phyloP scores from a whole-genome alignment of 495 filamentous ascomycete genomes.

The Lentithecium fluviatile region DNA sequence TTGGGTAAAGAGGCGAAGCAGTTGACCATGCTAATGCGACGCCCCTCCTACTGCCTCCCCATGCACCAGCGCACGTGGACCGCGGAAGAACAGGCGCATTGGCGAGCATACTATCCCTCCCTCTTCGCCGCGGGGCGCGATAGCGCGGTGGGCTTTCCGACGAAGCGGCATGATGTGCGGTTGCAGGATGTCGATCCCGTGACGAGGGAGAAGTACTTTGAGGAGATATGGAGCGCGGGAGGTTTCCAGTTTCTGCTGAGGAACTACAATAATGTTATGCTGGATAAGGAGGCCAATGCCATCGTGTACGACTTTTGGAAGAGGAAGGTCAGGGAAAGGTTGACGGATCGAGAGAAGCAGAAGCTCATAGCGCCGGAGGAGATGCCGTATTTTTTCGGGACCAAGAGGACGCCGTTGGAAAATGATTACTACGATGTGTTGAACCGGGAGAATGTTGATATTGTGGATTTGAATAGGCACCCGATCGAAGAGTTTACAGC shows the following conservation, averaged over 20 bases:
- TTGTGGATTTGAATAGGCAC: constrained; percentile 19
- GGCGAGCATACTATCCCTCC: too few relatives aligned
- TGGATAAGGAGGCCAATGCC: constrained; percentile 28
- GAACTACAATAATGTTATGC: constrained; percentile 15
- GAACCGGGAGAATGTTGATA: constrained; percentile 19
- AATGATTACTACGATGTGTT: constrained; percentile 32
- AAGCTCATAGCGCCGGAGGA: constrained; percentile 25
- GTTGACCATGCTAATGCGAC: constrained; percentile 22
- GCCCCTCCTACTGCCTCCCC: constrained; percentile 21
- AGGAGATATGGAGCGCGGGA: constrained; percentile 18
- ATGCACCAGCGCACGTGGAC: constrained; percentile 31
- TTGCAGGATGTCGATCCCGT: too few relatives aligned
- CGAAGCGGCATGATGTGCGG: too few relatives aligned
- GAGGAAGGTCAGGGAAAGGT: constrained; percentile 19
- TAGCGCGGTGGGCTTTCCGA: too few relatives aligned
- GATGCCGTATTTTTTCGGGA: constrained; percentile 28
- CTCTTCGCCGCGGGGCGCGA: too few relatives aligned
- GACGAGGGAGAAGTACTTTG: constrained; percentile 2
- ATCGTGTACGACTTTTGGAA: constrained; percentile 32
- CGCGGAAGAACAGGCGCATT: too few relatives aligned
- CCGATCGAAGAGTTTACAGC: constrained; percentile 22
- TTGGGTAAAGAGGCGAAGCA: constrained; percentile 19
- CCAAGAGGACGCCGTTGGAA: constrained; percentile 29
- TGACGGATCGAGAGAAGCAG: constrained; percentile 24
- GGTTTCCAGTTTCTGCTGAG: constrained; percentile 25